phyloP scores from a whole-genome alignment of 345 rosid genomes.

The Melaleuca alternifolia region DNA sequence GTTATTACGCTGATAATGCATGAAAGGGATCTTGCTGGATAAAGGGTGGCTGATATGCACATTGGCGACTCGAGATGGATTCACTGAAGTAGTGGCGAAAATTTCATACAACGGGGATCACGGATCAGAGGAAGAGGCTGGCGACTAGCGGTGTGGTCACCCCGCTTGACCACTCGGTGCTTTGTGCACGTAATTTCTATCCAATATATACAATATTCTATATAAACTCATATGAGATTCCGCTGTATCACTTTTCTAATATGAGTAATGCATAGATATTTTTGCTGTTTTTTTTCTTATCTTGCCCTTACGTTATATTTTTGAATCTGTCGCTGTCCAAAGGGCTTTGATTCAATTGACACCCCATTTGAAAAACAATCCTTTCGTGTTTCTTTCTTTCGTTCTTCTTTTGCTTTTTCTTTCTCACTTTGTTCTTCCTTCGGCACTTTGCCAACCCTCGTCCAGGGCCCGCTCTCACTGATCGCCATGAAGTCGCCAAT shows the following conservation, averaged over 20 bases:
- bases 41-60: not conserved
- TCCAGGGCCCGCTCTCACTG: not conserved
- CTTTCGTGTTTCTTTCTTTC: not conserved
- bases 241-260: too few species aligned
- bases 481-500: not conserved
- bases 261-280: too few species aligned
- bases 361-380: not conserved
- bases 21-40: not conserved
- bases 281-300: too few species aligned
- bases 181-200: not conserved
- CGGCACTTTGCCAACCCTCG: not conserved
- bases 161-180: not conserved
- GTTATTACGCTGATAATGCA: not conserved
- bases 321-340: not conserved
- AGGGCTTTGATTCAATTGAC: not conserved
- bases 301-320: not conserved
- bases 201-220: not conserved
- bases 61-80: not conserved
- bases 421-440: not conserved
- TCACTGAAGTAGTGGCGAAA: not conserved
- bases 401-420: not conserved
- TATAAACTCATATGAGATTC: not conserved
- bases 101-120: rapidly evolving
- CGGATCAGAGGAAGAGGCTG: not conserved
- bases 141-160: rapidly evolving